These are phyloP conservation scores for Hymenotorrendiella dingleyae DNA, from an alignment of 2,329 filamentous ascomycete genomes.

Conservation along the genomic window DNA sequence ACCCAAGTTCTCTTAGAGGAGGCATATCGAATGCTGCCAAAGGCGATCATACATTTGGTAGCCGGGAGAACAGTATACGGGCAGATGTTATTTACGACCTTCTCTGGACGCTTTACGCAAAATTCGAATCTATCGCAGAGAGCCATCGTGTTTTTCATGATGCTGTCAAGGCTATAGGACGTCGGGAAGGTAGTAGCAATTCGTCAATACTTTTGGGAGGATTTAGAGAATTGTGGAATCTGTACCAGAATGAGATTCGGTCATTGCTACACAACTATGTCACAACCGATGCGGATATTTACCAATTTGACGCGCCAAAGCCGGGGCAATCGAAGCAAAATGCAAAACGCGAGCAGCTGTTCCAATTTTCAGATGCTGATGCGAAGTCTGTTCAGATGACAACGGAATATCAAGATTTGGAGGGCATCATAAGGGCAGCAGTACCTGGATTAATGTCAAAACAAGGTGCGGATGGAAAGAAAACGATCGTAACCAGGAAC, in stretches of 20 bases:
- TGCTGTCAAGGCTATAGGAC: slow-evolving; percentile 78
- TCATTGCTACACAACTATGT: slow-evolving; percentile 94
- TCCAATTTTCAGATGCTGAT: slow-evolving; percentile 82
- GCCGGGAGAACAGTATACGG: slow-evolving; percentile 67
- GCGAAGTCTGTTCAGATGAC: slow-evolving; percentile 72
- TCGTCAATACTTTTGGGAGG: slow-evolving; percentile 67
- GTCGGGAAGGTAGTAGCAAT: slow-evolving; percentile 65
- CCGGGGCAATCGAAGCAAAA: slow-evolving; percentile 30
- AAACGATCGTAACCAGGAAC: slow-evolving; percentile 30
- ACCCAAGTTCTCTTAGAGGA: slow-evolving; percentile 72
- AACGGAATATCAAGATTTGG: slow-evolving; percentile 80
- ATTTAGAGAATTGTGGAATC: slow-evolving; percentile 95
- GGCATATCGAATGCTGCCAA: slow-evolving; percentile 42
- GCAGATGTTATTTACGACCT: slow-evolving; percentile 86
- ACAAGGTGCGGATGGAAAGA: slow-evolving; percentile 36
- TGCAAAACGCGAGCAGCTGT: slow-evolving; percentile 49
- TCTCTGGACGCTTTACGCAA: slow-evolving; percentile 86
- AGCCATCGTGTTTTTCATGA: slow-evolving; percentile 92
- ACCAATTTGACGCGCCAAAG: slow-evolving; percentile 54
- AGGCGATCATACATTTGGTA: slow-evolving; percentile 57
- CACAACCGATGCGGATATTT: slow-evolving; percentile 78
- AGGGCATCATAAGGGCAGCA: slow-evolving; percentile 82
- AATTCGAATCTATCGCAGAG: slow-evolving; percentile 95
- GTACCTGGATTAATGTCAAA: slow-evolving; percentile 83
- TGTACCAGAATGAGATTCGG: slow-evolving; percentile 96